Base-by-base conservation (phyloP, 208 protist genomes). In the Leishmania turanica region DNA sequence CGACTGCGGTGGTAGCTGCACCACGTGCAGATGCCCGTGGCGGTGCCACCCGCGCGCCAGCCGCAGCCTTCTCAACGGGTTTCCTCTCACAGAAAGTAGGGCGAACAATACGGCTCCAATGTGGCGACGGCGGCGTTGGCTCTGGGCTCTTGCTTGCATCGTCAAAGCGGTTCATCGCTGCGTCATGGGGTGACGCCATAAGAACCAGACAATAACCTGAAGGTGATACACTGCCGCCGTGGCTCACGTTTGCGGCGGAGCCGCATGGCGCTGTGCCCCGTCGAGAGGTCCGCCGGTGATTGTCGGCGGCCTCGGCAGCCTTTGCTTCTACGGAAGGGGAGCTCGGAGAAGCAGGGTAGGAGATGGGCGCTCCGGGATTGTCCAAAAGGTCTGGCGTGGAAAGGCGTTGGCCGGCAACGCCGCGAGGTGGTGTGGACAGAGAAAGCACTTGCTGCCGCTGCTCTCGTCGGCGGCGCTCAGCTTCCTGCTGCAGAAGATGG, bases 131-230 rank as follows among this genome's bases (percentile, higher is more conserved):
- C 34, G 77, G 82, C 21, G 34, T 37, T 1, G 82, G 82, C 77
- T 85, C 82, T 13, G 82, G 82, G 56, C 82, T 85, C 56, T 78
- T 64, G n/a, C 77, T 85, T 31, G 74, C 13, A 13, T 27, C 47
- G 42, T 19, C 58, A 37, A 53, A 17, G 45, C 75, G 53, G 15
- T 49, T 40, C 13, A 60, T 34, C 54, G 45, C 75, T 58, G n/a
- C 49, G 69, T 21, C 69, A n/a, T 47, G 1, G 13, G 69, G 24
- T 19, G 69, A 9, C 45, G 45, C 17, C 45, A 45, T 1, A 2
- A 31, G 17, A 6, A 5, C 45, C 2, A 45, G 27, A 17, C 6
- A 21, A 17, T 3, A 13, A 37, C 69, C 1, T 27, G 45, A 53
- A 15, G 69, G 40, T 47, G 27, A 40, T 8, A 27, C 69, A 53